Base-by-base conservation (phyloP, 441 rosid genomes). In the Erodium moschatum region DNA sequence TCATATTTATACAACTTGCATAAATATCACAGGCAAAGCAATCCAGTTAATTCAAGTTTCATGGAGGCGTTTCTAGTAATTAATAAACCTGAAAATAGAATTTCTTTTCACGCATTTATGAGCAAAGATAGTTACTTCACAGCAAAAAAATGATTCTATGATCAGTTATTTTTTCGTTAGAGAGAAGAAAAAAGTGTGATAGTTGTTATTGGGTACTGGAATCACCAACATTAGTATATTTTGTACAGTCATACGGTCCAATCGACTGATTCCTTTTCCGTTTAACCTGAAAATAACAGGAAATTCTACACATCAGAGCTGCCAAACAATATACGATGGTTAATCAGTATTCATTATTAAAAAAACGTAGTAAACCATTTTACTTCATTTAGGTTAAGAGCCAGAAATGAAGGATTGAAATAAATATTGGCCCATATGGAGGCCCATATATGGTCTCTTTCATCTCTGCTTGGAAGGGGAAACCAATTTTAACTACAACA, bases 191-290 rank as follows among this genome's bases (percentile, higher is more conserved):
- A 19, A 20, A 58, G 13, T 58, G 29, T 19, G 63, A 20, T 9
- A 20, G 13, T 19, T 10, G 29, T 85, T 81, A 83, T 33, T 68
- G 56, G 46, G 83, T 77, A 78, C 68, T 44, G 16, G 74, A 61
- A 77, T 88, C 81, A 61, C 82, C 84, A 68, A 66, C 67, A 65
- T 72, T 76, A 69, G 81, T 79, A 76, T 72, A 85, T 78, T 93
- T 93, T 73, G 98, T 93, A 79, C 97, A 93, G 81, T 93, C 97
- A 76, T 75, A 89, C 67, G 98, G 98, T 29, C 98, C 98, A 13
- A 92, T 80, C 68, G 42, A 89, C 76, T 85, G 96, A 76, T 80
- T 86, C 73, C 78, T 82, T 73, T 85, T 92, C 75, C 80, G 76
- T 75, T 68, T 89, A 70, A 93, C 97, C 98, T 93, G 82, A 66